phyloP scores from a whole-genome alignment of 2,329 filamentous ascomycete genomes.

The Colletotrichum acutatum region DNA sequence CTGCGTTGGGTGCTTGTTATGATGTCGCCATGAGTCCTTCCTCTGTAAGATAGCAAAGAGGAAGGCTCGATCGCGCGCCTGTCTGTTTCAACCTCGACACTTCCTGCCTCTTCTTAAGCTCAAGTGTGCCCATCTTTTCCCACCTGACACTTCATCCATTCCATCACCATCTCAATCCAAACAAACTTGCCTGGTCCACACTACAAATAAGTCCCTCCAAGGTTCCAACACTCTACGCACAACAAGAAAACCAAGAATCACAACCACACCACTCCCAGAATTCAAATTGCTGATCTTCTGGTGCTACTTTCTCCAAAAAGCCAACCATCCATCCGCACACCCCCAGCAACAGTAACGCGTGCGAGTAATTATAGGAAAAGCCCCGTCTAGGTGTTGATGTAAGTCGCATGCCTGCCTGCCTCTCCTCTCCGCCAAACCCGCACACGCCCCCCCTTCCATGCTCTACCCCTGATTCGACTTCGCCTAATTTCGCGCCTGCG shows the following conservation, averaged over 20 bases:
- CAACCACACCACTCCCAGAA: conserved; percentile 3
- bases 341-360: background rate
- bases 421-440: conserved; percentile 20
- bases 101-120: conserved; percentile 10
- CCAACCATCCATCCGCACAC: background rate
- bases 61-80: conserved; percentile 3
- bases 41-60: background rate
- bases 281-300: background rate
- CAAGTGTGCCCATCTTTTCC: background rate
- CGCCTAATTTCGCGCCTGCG: conserved; percentile 35
- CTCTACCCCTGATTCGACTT: conserved; percentile 31
- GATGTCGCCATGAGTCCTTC: conserved; percentile 1
- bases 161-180: conserved; percentile 11
- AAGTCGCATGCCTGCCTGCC: conserved; percentile 26
- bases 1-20: conserved; percentile 24
- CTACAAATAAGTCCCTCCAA: background rate
- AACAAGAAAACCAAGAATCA: no score
- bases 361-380: conserved; percentile 25
- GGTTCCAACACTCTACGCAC: background rate
- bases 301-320: background rate
- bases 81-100: conserved; percentile 1
- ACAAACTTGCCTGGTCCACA: background rate
- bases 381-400: conserved; percentile 27
- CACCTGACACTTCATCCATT: conserved; percentile 8
- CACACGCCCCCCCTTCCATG: conserved; percentile 30